A percentile compares a stretch with the other conserved stretches of the same genome.
Evolutionary conservation across 768 basidiomycete species (phyloP).

Genomic region (Tricholoma matsutake): DNA sequence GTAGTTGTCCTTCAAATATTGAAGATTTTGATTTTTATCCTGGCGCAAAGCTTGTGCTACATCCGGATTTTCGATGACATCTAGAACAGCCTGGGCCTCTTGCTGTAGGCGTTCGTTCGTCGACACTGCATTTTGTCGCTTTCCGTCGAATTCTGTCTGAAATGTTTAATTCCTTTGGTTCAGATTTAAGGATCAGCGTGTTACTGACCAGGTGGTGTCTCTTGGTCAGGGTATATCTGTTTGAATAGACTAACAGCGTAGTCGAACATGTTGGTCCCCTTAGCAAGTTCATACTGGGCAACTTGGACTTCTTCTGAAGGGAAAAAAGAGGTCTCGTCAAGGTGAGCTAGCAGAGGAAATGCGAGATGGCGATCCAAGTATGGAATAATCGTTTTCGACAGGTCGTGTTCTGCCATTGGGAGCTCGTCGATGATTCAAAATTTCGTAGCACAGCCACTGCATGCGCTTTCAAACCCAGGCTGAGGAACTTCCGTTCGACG

Average conservation of each 20-base stretch:
- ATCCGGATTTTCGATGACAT: conserved; percentile 96
- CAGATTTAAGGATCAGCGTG: background rate
- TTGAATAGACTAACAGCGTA: conserved; percentile 82
- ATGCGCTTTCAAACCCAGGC: too few relatives aligned
- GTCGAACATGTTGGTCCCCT: conserved; percentile 98
- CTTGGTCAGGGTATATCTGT: conserved; percentile 70
- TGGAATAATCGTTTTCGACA: conserved; percentile 86
- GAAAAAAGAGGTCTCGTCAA: conserved; percentile 73
- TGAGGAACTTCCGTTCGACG: too few relatives aligned
- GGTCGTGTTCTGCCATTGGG: conserved; percentile 82
- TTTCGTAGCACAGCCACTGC: conserved; percentile 10
- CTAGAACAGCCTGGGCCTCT: conserved; percentile 89
- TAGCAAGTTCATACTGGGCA: conserved; percentile 97
- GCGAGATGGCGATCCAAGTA: conserved; percentile 94
- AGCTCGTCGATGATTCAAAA: conserved; percentile 1
- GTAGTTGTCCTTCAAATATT: conserved; percentile 92
- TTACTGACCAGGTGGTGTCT: conserved; percentile 62
- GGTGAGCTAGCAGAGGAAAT: conserved; percentile 89
- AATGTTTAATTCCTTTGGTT: background rate
- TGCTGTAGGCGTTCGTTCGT: conserved; percentile 83
- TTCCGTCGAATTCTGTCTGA: conserved; percentile 73
- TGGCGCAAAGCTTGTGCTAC: conserved; percentile 92
- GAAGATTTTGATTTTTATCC: conserved; percentile 96
- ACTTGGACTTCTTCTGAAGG: conserved; percentile 74
- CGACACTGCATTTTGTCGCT: conserved; percentile 77